These are phyloP conservation scores for Russula foetens DNA, from an alignment of 768 basidiomycete genomes.

Conservation along the genomic window DNA sequence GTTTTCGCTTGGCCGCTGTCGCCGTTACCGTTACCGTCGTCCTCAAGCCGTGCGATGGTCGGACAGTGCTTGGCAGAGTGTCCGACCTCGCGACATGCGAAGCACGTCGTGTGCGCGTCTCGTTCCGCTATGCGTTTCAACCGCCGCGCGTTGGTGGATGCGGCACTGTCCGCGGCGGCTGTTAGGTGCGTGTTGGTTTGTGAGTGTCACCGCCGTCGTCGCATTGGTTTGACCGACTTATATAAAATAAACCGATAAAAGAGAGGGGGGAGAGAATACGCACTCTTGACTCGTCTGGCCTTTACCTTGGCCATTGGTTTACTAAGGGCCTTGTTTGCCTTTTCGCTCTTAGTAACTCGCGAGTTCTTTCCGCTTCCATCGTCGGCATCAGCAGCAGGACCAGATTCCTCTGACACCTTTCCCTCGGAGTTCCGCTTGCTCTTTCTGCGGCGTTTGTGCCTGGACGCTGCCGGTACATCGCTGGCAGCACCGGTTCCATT, in stretches of 20 bases:
- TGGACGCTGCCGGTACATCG: slow-evolving; percentile 41
- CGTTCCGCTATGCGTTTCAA: slow-evolving; percentile 54
- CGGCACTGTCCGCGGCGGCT: slow-evolving; percentile 25
- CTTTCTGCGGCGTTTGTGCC: slow-evolving; percentile 47
- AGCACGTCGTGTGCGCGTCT: slow-evolving; percentile 58
- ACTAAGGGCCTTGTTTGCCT: slow-evolving; percentile 26
- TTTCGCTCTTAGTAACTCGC: slow-evolving; percentile 23
- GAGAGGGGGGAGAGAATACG: too few relatives aligned
- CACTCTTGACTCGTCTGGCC: slow-evolving; percentile 23
- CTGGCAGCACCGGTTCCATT: slow-evolving; percentile 6
- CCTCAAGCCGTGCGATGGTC: slow-evolving; percentile 25
- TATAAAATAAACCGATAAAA: neutral
- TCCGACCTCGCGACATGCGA: slow-evolving; percentile 77
- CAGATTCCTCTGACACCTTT: neutral
- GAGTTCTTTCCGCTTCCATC: slow-evolving; percentile 19
- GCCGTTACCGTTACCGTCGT: slow-evolving; percentile 22
- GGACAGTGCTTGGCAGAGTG: slow-evolving; percentile 83
- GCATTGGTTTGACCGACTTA: neutral
- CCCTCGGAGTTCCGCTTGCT: slow-evolving; percentile 34
- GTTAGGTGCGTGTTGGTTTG: neutral
- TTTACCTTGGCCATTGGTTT: slow-evolving; percentile 25
- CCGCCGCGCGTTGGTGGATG: slow-evolving; percentile 51
- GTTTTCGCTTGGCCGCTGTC: too few relatives aligned
- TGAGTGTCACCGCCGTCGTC: too few relatives aligned
- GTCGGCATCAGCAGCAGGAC: neutral